Base-by-base conservation (phyloP, 2,329 filamentous ascomycete genomes). In the Mariannaea elegans region DNA sequence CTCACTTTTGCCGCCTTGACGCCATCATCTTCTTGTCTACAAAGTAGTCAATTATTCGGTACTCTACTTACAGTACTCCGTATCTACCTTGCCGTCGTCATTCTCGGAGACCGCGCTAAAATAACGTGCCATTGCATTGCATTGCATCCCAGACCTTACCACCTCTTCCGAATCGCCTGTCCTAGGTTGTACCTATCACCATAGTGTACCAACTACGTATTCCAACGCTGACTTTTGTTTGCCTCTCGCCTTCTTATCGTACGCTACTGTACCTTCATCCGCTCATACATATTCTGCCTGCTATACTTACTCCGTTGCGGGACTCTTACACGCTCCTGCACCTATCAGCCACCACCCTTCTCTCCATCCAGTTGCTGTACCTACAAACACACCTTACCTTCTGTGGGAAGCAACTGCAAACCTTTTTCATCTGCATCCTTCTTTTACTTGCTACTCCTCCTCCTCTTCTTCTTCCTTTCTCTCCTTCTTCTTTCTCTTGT, bases 341-440 rank as follows among this genome's bases (percentile, higher is more conserved):
- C 56, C 56, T 54, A 59, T 59, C 56, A 59, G 56, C 56, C 49
- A 45, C 44, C 56, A 38, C 54, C 47, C 46, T 47, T 61, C 54
- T 27, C 39, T 50, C 46, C 29, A n/a, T 24, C 36, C 34, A 57
- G 51, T 58, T 49, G 38, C 52, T 49, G 54, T 52, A 52, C 59
- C 60, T 62, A 51, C 58, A 54, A 58, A 51, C 61, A 29, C 31
- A 34, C 41, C 56, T 67, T 42, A 63, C 59, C 56, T 62, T 57
- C 62, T 63, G 68, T 50, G 59, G 24, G 48, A 50, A 45, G 51
- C 31, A 47, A 41, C 41, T 47, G 36, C 51, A 55, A 31, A 46
- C 46, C 46, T 46, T 36, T 38, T 36, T 41, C 32, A 24, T 54
- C 53, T 57, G 47, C 44, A 51, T 39, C 31, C 23, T 36, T 38